A percentile compares a stretch with the other conserved stretches of the same genome.
phyloP scores from a whole-genome alignment of 768 basidiomycete genomes.

The Auricularia heimuer region DNA sequence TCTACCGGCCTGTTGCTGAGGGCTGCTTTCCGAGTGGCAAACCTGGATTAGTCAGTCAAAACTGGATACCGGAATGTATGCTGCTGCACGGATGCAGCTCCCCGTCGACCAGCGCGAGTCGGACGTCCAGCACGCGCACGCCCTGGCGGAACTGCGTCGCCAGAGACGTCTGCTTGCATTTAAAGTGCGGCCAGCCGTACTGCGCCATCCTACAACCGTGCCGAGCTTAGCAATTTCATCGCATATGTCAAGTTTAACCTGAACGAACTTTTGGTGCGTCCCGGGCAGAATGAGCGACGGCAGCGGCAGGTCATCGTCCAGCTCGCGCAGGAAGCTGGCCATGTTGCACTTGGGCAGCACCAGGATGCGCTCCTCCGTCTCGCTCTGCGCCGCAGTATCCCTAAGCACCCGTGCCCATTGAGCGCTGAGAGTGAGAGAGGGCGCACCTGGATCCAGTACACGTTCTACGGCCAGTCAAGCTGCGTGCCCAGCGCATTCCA shows the following conservation, averaged over 20 bases:
- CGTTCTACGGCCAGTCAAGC: not conserved
- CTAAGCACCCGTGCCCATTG: not conserved
- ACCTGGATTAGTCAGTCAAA: too few species aligned
- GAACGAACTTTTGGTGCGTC: constrained; percentile 57
- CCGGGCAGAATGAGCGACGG: constrained; percentile 76
- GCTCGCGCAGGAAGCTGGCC: constrained; percentile 44
- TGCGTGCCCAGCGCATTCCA: not conserved
- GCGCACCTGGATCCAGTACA: not conserved
- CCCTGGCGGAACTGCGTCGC: constrained; percentile 62
- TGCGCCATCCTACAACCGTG: constrained; percentile 54
- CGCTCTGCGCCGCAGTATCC: not conserved
- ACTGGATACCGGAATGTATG: too few species aligned
- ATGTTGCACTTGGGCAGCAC: constrained; percentile 53
- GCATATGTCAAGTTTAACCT: constrained; percentile 1
- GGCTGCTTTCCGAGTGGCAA: too few species aligned
- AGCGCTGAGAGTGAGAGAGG: not conserved
- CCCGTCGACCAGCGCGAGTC: constrained; percentile 56
- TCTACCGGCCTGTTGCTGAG: too few species aligned
- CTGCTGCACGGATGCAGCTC: constrained; percentile 34
- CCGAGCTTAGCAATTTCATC: not conserved
- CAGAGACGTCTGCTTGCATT: constrained; percentile 71
- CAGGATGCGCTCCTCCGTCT: constrained; percentile 24
- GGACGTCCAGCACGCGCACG: constrained; percentile 73
- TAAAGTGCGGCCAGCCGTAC: constrained; percentile 77
- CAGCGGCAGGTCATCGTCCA: constrained; percentile 59